Evolutionary conservation across 441 rosid species (phyloP).

Genomic region (Isatis lusitanica): DNA sequence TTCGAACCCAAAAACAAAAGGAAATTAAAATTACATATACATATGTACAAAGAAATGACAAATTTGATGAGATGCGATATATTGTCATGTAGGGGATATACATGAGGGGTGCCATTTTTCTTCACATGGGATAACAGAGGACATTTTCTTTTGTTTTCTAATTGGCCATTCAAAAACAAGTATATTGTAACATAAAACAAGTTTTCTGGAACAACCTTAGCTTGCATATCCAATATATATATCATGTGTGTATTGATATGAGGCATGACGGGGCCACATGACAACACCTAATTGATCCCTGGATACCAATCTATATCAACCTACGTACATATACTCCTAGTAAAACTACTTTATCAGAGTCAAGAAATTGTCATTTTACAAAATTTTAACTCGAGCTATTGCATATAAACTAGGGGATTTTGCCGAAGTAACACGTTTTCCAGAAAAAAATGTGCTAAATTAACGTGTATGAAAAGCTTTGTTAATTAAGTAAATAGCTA

Average conservation of each 20-base stretch:
- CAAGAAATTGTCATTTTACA: too few species aligned
- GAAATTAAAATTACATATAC: not conserved
- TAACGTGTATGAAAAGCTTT: too few species aligned
- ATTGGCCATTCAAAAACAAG: not conserved
- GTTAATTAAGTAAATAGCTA: too few species aligned
- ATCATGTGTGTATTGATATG: slow-evolving; percentile 1
- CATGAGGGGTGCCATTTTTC: not conserved
- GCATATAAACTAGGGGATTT: too few species aligned
- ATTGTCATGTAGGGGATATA: not conserved
- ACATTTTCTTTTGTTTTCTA: slow-evolving; percentile 9
- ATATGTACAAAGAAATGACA: slow-evolving; percentile 1
- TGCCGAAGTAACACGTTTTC: too few species aligned
- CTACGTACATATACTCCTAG: too few species aligned
- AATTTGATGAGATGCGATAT: slow-evolving; percentile 1
- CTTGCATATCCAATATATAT: not conserved
- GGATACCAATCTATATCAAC: not conserved
- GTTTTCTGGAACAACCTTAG: not conserved
- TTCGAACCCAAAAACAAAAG: not conserved
- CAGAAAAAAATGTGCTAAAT: too few species aligned
- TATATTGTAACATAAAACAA: not conserved
- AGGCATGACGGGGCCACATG: slow-evolving; percentile 19
- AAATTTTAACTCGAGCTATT: too few species aligned
- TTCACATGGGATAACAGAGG: not conserved
- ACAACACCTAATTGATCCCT: not conserved
- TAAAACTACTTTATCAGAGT: too few species aligned